Evolutionary conservation across 2,329 filamentous ascomycete genomes (phyloP), one percentile per base, ranked within the genome.

Genomic region (Pezizomycotina sp.): DNA sequence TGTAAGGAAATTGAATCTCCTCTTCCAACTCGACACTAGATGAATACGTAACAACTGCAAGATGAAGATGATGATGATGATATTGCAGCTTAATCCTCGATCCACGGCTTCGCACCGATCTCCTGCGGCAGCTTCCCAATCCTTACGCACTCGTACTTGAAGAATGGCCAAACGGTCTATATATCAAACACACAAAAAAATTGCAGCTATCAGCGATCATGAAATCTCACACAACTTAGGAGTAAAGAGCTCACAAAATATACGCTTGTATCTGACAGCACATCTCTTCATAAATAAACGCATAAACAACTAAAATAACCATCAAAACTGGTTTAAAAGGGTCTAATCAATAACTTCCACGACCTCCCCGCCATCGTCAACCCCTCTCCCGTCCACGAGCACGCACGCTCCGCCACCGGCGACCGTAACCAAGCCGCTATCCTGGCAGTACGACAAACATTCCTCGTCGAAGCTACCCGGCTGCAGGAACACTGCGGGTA

Each of bases 341-440:
- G 15, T 47, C 48, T 3, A 52, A 43, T 20, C 53, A 47, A 31
- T 53, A 55, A 25, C 52, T 27, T 36, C 36, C 68, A 52, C 58
- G 69, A 45, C 41, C 47, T 72, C 19, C 67, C 70, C 12, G 63
- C 68, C 24, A 56, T 62, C 52, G 61, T 63, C 50, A 77, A 1
- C 69, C 73, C 52, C 57, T 61, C 48, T 84, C 78, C 82, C 82
- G 56, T 92, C 80, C 7, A 91, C 79, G 27, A 92, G 63, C 15
- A 92, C 77, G 58, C 82, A 92, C 78, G 81, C 91, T 1, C 82
- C 82, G 52, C 84, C 78, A 31, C 61, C 58, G 5, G 78, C 78
- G 18, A 58, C 53, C 16, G 34, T 36, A 15, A 31, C 39, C 34
- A 49, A 44, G 4, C 58, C 61, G 47, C 77, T 66, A 28, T 61